Evolutionary conservation across 306 rosid species (phyloP).

Genomic region (Glycyrrhiza uralensis): DNA sequence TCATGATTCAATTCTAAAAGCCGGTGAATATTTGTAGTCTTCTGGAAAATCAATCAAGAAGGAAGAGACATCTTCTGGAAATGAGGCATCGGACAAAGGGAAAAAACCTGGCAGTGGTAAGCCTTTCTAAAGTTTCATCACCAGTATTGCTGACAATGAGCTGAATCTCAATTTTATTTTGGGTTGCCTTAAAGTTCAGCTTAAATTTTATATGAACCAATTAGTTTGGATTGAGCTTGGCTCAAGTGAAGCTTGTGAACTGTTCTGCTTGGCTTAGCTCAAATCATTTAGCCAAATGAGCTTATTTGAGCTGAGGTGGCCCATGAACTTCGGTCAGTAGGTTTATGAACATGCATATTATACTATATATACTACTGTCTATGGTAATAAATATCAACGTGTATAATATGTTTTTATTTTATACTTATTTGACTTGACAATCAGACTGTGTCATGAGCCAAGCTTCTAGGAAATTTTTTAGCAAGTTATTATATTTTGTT

Average conservation of each 20-base stretch:
- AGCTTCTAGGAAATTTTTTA: neutral
- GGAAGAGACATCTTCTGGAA: conserved; percentile 43
- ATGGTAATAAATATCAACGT: no score
- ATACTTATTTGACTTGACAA: neutral
- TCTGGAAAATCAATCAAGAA: conserved; percentile 71
- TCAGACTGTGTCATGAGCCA: neutral
- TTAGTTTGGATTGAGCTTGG: conserved; percentile 13
- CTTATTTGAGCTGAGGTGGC: neutral
- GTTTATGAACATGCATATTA: neutral
- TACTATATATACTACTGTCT: no score
- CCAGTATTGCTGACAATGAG: neutral
- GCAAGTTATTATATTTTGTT: neutral
- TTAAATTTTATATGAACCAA: neutral
- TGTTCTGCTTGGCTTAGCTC: neutral
- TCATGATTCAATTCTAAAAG: neutral
- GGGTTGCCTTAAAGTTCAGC: neutral
- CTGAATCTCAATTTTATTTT: neutral
- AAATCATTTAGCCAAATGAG: neutral
- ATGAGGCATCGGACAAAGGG: conserved; percentile 37
- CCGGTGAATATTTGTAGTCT: conserved; percentile 54
- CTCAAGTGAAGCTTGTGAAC: conserved; percentile 1
- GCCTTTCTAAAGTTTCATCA: conserved; percentile 23
- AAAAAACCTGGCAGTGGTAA: conserved; percentile 49
- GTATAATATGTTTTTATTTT: neutral
- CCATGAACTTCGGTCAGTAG: neutral